Conservation (phyloP, 169 alveolate species). For the Neospora caninum region DNA sequence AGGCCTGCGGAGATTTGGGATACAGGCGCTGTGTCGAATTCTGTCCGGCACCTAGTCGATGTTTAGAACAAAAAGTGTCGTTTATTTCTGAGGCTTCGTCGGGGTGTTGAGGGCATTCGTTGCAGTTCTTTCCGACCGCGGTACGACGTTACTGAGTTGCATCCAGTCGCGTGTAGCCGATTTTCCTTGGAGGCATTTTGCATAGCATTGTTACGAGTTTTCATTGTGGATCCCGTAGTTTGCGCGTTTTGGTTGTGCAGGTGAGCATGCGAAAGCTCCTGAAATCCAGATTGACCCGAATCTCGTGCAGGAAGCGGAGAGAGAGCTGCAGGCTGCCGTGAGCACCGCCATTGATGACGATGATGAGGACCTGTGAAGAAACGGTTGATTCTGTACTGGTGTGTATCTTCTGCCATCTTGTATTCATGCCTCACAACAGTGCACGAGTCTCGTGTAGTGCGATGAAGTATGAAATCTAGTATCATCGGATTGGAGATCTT, state of each 20-base stretch:
- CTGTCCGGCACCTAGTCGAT: too few species aligned
- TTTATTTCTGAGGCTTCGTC: too few species aligned
- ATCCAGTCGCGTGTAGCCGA: too few species aligned
- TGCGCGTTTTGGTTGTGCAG: constrained; percentile 41
- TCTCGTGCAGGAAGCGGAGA: constrained; percentile 87
- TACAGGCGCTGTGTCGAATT: too few species aligned
- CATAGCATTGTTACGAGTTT: too few species aligned
- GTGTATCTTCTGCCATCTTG: not conserved
- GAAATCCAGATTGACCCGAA: constrained; percentile 89
- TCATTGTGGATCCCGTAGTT: too few species aligned
- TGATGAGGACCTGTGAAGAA: constrained; percentile 74
- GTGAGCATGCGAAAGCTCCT: constrained; percentile 93
- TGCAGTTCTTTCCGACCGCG: too few species aligned
- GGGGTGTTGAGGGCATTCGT: too few species aligned
- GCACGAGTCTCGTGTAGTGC: not conserved
- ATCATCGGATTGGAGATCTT: not conserved
- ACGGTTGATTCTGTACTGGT: not conserved
- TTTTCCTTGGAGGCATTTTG: too few species aligned
- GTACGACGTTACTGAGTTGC: too few species aligned
- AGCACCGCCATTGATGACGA: constrained; percentile 92
- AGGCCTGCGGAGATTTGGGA: too few species aligned
- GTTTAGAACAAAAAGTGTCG: too few species aligned
- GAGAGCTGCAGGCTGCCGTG: constrained; percentile 91
- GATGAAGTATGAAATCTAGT: not conserved
- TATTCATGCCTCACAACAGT: not conserved